Evolutionary conservation across 1,139 yeast genomes (phyloP).

Genomic region (Magnusiomyces fungicola): DNA sequence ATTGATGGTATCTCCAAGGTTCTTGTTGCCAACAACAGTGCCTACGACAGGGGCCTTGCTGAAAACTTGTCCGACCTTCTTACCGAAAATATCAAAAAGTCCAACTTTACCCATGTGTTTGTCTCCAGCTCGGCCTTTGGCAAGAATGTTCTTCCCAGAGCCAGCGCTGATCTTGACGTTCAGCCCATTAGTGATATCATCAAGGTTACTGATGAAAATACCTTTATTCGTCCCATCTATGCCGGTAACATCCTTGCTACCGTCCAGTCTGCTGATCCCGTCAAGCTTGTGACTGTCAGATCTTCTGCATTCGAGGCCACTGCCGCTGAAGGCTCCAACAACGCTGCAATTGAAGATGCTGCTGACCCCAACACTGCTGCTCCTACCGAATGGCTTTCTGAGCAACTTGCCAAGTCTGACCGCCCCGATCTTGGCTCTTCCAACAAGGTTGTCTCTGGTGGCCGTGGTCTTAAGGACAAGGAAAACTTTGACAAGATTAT

Average conservation of each 20-base stretch:
- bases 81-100: constrained; percentile 36
- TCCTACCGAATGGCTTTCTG: constrained; percentile 53
- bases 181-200: constrained; percentile 85
- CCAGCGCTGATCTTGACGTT: constrained; percentile 74
- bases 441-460: constrained; percentile 75
- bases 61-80: constrained; percentile 34
- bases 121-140: constrained; percentile 83
- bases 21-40: constrained; percentile 31
- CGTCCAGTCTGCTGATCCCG: constrained; percentile 59
- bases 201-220: constrained; percentile 55
- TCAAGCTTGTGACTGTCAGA: constrained; percentile 68
- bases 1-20: constrained; percentile 36
- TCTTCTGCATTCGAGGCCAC: constrained; percentile 75
- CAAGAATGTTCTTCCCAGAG: constrained; percentile 77
- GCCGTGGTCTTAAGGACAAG: constrained; percentile 87
- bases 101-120: constrained; percentile 61
- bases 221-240: constrained; percentile 88
- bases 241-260: constrained; percentile 94
- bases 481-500: constrained; percentile 74
- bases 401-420: constrained; percentile 65
- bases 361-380: constrained; percentile 30
- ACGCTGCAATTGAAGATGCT: constrained; percentile 48
- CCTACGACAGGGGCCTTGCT: constrained; percentile 35
- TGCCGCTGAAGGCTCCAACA: constrained; percentile 33
- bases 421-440: constrained; percentile 93